Conservation (phyloP, 345 rosid genomes). For the Schrenkiella parvula region DNA sequence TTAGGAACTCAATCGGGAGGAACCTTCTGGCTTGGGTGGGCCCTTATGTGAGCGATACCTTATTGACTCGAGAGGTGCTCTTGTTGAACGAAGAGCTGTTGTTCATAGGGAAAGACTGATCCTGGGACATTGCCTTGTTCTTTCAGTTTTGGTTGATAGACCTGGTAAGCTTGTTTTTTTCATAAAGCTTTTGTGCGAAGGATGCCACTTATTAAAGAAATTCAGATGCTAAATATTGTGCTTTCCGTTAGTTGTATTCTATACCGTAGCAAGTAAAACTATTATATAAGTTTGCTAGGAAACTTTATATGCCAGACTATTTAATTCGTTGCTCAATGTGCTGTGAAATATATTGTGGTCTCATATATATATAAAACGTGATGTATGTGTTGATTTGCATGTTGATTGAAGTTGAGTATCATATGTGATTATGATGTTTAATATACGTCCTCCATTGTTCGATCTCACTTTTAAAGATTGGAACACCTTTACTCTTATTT, state of each 20-base stretch:
- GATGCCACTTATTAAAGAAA: not conserved
- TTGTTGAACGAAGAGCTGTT: conserved; percentile 83
- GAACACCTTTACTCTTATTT: not conserved
- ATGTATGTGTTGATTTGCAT: not conserved
- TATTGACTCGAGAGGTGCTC: conserved; percentile 86
- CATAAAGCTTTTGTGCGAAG: not conserved
- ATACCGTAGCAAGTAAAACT: not conserved
- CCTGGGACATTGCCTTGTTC: conserved; percentile 90
- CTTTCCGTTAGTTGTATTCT: not conserved
- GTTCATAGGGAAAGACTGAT: conserved; percentile 78
- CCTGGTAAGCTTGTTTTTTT: conserved; percentile 48
- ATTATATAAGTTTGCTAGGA: conserved; percentile 9
- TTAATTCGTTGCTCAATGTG: not conserved
- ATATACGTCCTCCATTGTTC: not conserved
- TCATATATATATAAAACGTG: not conserved
- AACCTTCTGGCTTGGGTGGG: conserved; percentile 93
- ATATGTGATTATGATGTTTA: not conserved
- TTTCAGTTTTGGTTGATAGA: conserved; percentile 76
- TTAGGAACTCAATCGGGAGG: conserved; percentile 91
- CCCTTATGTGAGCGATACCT: conserved; percentile 69
- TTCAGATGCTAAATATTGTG: conserved; percentile 5
- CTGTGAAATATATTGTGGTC: not conserved
- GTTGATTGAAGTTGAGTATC: conserved; percentile 1
- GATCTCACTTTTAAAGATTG: not conserved
- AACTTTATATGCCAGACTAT: not conserved